Evolutionary conservation across 78 protist species (phyloP).

Genomic region (Monosiga brevicollis): DNA sequence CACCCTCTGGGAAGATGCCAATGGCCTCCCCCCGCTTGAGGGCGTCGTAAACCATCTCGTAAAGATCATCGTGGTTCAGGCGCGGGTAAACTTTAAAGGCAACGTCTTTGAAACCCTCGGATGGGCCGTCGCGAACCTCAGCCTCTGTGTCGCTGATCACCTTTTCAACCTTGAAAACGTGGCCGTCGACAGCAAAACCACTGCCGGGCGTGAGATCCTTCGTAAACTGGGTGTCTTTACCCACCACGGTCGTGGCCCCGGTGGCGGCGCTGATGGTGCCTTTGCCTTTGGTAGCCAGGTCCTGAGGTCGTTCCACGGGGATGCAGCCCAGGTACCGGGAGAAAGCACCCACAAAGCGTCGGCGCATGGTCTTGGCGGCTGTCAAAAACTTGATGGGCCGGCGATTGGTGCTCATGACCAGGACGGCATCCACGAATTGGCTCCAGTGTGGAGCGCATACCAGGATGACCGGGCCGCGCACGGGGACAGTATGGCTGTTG

Average conservation of each 20-base stretch:
- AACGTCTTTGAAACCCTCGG: background rate
- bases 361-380: conserved; percentile 19
- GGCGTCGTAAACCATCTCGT: background rate
- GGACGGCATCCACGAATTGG: conserved; percentile 31
- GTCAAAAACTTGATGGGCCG: conserved; percentile 10
- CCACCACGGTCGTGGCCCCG: background rate
- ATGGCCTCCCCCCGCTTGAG: conserved; percentile 5
- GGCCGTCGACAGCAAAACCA: background rate
- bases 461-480: background rate
- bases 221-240: conserved; percentile 5
- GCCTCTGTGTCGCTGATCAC: background rate
- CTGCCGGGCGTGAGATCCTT: background rate
- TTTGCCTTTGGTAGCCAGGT: background rate
- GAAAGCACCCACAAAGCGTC: background rate
- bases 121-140: background rate
- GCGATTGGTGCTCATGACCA: background rate
- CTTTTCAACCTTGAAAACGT: background rate
- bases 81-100: background rate
- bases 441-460: conserved; percentile 29
- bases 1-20: conserved; percentile 54
- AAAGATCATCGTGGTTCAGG: conserved; percentile 16
- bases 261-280: background rate
- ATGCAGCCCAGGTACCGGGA: conserved; percentile 7
- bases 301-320: conserved; percentile 47
- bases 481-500: background rate